phyloP scores from a whole-genome alignment of 352 stramenopile genomes.

The Stephanocyclus meneghinianus region DNA sequence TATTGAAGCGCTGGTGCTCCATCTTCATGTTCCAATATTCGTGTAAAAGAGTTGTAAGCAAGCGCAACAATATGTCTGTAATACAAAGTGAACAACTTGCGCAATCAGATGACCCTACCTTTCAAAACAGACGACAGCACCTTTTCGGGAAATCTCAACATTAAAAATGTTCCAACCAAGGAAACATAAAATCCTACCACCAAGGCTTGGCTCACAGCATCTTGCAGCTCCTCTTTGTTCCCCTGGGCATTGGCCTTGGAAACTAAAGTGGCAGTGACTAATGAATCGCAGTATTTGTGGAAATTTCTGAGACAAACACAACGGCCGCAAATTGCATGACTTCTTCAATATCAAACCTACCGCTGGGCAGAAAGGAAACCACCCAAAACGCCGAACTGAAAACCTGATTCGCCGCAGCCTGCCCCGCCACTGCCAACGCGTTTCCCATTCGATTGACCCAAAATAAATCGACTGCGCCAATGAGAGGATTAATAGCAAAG shows the following conservation, averaged over 20 bases:
- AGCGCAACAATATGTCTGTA: background rate
- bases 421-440: conserved; percentile 79
- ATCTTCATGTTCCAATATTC: conserved; percentile 17
- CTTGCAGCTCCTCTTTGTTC: conserved; percentile 69
- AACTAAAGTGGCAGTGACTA: conserved; percentile 76
- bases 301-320: background rate
- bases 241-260: conserved; percentile 73
- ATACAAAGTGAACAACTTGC: background rate
- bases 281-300: background rate
- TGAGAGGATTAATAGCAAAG: conserved; percentile 82
- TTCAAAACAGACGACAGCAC: conserved; percentile 67
- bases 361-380: conserved; percentile 76
- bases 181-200: conserved; percentile 76
- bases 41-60: background rate
- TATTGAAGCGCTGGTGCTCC: conserved; percentile 75
- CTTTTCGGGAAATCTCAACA: conserved; percentile 64
- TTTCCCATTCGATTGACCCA: conserved; percentile 84
- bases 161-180: conserved; percentile 62
- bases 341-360: conserved; percentile 21
- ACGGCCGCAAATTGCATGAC: background rate
- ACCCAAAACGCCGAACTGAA: conserved; percentile 82
- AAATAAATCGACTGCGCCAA: conserved; percentile 83
- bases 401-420: conserved; percentile 83
- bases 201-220: conserved; percentile 78
- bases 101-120: conserved; percentile 16